Conservation (phyloP, 257 asterid species). For the Fraxinus anomala region DNA sequence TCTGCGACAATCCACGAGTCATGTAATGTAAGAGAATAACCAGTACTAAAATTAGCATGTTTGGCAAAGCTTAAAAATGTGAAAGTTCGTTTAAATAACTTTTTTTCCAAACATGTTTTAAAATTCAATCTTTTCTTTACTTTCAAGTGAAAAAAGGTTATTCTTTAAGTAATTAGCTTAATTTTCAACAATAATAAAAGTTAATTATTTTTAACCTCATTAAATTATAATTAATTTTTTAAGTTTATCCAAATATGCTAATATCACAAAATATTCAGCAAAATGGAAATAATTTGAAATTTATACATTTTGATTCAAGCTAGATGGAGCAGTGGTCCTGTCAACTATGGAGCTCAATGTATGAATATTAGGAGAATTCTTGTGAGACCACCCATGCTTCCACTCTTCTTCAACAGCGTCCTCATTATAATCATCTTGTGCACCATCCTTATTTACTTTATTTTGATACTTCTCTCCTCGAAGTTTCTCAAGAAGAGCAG, state of each 20-base stretch:
- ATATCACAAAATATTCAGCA: neutral
- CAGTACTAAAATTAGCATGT: slow-evolving; percentile 7
- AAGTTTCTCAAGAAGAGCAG: slow-evolving; percentile 91
- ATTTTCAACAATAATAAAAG: neutral
- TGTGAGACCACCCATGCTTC: slow-evolving; percentile 66
- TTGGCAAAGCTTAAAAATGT: slow-evolving; percentile 7
- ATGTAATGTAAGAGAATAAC: slow-evolving; percentile 1
- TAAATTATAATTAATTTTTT: neutral
- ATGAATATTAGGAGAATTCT: slow-evolving; percentile 75
- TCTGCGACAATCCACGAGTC: slow-evolving; percentile 50
- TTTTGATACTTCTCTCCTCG: slow-evolving; percentile 68
- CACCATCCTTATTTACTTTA: slow-evolving; percentile 43
- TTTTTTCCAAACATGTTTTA: neutral
- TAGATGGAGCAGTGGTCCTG: slow-evolving; percentile 57
- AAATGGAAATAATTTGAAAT: neutral
- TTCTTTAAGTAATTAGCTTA: neutral
- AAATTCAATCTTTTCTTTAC: neutral
- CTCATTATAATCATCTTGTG: slow-evolving; percentile 54
- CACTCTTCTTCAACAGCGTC: slow-evolving; percentile 60
- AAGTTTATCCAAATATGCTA: neutral
- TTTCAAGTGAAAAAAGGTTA: neutral
- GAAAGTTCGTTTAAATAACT: neutral
- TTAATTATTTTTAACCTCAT: neutral
- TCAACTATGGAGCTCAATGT: slow-evolving; percentile 74
- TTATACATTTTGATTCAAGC: slow-evolving; percentile 67